Conservation (phyloP, 2,329 filamentous ascomycete species). For the Hymenoscyphus infarciens region DNA sequence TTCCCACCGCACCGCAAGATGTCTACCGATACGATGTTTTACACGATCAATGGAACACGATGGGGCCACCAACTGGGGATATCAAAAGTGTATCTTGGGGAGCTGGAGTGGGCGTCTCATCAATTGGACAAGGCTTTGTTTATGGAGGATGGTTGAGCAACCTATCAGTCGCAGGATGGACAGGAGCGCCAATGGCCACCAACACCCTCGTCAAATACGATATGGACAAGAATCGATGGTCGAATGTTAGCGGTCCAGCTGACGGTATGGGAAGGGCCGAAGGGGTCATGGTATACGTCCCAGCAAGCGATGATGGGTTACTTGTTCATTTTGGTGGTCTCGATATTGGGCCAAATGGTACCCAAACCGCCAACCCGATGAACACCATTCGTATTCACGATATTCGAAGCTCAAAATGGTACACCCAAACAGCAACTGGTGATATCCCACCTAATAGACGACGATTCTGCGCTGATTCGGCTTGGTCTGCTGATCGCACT, state of each 20-base stretch:
- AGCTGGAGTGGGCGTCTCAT: conserved; percentile 52
- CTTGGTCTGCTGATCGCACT: conserved; percentile 55
- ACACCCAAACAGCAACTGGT: conserved; percentile 54
- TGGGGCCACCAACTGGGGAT: conserved; percentile 37
- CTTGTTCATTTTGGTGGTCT: conserved; percentile 61
- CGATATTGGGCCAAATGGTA: conserved; percentile 43
- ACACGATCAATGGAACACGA: conserved; percentile 52
- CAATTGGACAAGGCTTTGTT: conserved; percentile 55
- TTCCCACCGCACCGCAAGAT: conserved; percentile 43
- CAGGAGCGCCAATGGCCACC: conserved; percentile 45
- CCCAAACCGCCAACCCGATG: conserved; percentile 43
- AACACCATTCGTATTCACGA: conserved; percentile 57
- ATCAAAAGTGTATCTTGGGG: conserved; percentile 53
- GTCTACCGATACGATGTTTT: conserved; percentile 58
- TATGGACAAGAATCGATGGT: conserved; percentile 49
- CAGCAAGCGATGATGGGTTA: conserved; percentile 56
- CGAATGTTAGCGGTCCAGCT: conserved; percentile 53
- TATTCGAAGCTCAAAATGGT: conserved; percentile 57
- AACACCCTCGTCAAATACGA: conserved; percentile 53
- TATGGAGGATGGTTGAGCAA: conserved; percentile 61
- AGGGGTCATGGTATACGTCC: conserved; percentile 57
- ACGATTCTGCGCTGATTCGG: conserved; percentile 58
- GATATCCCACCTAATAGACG: conserved; percentile 49
- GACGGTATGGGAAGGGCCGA: conserved; percentile 50
- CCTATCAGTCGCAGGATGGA: conserved; percentile 49